Percentiles rank a stretch among this genome's conserved stretches.
These are phyloP conservation scores for Talaromyces atroroseus DNA, from an alignment of 2,329 filamentous ascomycete species.

Conservation along the genomic window DNA sequence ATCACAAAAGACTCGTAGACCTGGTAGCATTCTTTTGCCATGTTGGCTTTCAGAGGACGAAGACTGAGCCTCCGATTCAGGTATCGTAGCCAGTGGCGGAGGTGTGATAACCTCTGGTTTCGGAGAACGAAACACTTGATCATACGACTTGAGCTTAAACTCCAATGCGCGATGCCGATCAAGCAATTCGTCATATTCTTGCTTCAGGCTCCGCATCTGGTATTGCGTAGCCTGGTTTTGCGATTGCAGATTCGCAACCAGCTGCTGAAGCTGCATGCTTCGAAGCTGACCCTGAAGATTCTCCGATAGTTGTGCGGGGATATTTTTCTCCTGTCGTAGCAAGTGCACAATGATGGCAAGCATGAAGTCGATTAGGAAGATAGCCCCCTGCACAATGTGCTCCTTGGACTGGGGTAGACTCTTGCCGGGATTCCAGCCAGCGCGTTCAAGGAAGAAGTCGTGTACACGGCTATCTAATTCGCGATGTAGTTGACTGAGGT, in stretches of 20 bases:
- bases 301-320: conserved; percentile 31
- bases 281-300: conserved; percentile 35
- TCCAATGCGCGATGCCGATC: conserved; percentile 33
- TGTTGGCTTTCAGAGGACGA: background rate
- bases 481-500: conserved; percentile 35
- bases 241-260: conserved; percentile 30
- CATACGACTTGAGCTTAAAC: conserved; percentile 35
- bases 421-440: conserved; percentile 37
- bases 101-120: conserved; percentile 28
- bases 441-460: conserved; percentile 34
- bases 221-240: conserved; percentile 32
- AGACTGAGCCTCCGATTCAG: conserved; percentile 14
- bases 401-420: conserved; percentile 38
- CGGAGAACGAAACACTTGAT: conserved; percentile 34
- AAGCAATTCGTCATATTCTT: conserved; percentile 30
- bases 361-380: conserved; percentile 37
- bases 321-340: conserved; percentile 31
- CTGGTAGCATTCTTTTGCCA: conserved; percentile 31
- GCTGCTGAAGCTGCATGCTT: conserved; percentile 36
- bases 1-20: conserved; percentile 32
- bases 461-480: conserved; percentile 34
- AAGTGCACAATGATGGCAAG: conserved; percentile 31
- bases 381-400: conserved; percentile 35
- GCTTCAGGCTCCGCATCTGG: conserved; percentile 29
- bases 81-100: conserved; percentile 21